Conservation (phyloP, 1,284 basidiomycete genomes). For the Cryptococcus sp. region DNA sequence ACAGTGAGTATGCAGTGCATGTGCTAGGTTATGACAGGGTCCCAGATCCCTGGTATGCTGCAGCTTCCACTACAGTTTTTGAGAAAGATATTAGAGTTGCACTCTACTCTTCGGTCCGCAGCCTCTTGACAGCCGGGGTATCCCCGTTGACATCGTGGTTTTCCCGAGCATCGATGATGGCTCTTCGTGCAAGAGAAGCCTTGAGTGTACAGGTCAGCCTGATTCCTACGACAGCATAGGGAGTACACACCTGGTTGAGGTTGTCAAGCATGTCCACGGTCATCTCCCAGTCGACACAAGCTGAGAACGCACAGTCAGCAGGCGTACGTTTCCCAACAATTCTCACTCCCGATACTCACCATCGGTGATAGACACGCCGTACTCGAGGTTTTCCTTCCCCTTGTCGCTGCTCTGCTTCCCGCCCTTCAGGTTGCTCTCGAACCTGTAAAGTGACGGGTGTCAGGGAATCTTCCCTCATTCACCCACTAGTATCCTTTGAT, state of each 20-base stretch:
- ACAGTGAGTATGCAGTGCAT: too few species aligned
- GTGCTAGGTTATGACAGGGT: too few species aligned
- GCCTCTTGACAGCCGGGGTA: constrained; percentile 23
- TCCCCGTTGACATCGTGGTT: constrained; percentile 20
- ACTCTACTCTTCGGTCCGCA: constrained; percentile 26
- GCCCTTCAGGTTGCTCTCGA: constrained; percentile 87
- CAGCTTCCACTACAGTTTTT: neutral
- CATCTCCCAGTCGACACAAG: constrained; percentile 86
- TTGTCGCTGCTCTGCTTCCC: constrained; percentile 68
- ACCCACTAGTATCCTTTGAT: too few species aligned
- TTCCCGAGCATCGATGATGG: constrained; percentile 29
- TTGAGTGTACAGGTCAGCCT: constrained; percentile 6
- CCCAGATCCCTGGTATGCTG: too few species aligned
- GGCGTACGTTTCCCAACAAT: neutral
- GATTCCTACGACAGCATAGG: neutral
- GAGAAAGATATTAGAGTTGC: neutral
- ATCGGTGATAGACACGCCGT: constrained; percentile 86
- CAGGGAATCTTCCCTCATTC: neutral
- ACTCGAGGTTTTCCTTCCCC: constrained; percentile 63
- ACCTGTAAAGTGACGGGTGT: constrained; percentile 14
- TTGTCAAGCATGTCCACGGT: constrained; percentile 66
- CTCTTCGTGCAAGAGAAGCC: constrained; percentile 39
- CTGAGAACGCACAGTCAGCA: constrained; percentile 18
- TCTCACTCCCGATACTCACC: constrained; percentile 39
- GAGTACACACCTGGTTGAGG: constrained; percentile 58